A percentile compares a stretch with the other conserved stretches of the same genome.
Evolutionary conservation across 192 early-diverging fungal species (phyloP).

Genomic region (Hyaloraphidium curvatum): DNA sequence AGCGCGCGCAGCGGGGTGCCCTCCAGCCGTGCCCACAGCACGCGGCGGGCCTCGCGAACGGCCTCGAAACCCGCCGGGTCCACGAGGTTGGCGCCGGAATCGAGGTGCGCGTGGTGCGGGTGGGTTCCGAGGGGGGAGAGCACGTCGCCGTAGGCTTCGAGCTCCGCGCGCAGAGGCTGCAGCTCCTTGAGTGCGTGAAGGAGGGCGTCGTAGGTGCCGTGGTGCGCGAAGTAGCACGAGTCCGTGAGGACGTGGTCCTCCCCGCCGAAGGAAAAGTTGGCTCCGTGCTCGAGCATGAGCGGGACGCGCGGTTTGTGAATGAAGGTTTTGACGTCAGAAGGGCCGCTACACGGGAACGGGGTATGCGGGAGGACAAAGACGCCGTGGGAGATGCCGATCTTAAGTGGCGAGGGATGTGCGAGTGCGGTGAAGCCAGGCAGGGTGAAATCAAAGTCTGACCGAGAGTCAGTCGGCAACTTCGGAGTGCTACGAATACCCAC

Average conservation of each 20-base stretch:
- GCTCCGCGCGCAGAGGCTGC: conserved; percentile 9
- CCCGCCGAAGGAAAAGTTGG: conserved; percentile 2
- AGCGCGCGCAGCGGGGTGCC: conserved; percentile 12
- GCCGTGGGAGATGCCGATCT: conserved; percentile 19
- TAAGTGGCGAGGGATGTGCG: conserved; percentile 17
- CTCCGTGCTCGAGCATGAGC: conserved; percentile 3
- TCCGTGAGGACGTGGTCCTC: neutral
- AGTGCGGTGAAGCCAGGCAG: conserved; percentile 13
- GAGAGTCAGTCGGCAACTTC: too few relatives aligned
- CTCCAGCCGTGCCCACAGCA: conserved; percentile 2
- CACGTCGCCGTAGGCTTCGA: conserved; percentile 23
- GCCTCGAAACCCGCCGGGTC: too few relatives aligned
- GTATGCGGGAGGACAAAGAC: conserved; percentile 15
- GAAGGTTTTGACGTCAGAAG: conserved; percentile 11
- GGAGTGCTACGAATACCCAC: too few relatives aligned
- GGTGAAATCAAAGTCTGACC: conserved; percentile 6
- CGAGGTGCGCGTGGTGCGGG: conserved; percentile 2
- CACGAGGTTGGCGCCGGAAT: conserved; percentile 4
- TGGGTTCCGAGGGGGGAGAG: conserved; percentile 7
- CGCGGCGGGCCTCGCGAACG: too few relatives aligned
- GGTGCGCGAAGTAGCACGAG: conserved; percentile 19
- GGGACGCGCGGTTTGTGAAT: conserved; percentile 19
- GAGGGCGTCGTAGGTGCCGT: conserved; percentile 10
- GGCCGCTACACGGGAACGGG: conserved; percentile 5
- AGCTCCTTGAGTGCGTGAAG: conserved; percentile 7